Evolutionary conservation across 2,329 filamentous ascomycete species (phyloP).

Genomic region (Shiraia sp.): DNA sequence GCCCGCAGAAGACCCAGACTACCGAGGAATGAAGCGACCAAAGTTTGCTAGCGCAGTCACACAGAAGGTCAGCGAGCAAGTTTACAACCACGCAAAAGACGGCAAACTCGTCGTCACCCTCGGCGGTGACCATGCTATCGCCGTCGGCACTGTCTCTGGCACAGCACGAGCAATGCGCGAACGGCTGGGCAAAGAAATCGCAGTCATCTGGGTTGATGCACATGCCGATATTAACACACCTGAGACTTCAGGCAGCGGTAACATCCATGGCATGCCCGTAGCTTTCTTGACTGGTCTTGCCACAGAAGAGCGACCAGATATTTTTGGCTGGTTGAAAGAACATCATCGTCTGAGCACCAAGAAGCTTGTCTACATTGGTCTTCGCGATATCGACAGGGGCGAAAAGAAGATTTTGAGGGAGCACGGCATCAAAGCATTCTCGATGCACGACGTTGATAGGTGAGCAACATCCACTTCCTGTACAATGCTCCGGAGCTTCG

Average conservation of each 20-base stretch:
- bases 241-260: slow-evolving; percentile 85
- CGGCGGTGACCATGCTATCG: slow-evolving; percentile 94
- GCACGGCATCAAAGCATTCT: slow-evolving; percentile 91
- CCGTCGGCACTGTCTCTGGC: slow-evolving; percentile 89
- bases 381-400: slow-evolving; percentile 87
- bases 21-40: slow-evolving; percentile 94
- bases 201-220: slow-evolving; percentile 98
- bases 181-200: slow-evolving; percentile 78
- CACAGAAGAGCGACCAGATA: slow-evolving; percentile 71
- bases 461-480: slow-evolving; percentile 47
- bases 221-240: slow-evolving; percentile 98
- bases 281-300: slow-evolving; percentile 88
- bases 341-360: slow-evolving; percentile 71
- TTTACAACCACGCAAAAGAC: slow-evolving; percentile 81
- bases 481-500: neutral
- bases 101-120: slow-evolving; percentile 91
- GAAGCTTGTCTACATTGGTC: slow-evolving; percentile 95
- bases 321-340: slow-evolving; percentile 86
- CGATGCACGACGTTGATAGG: slow-evolving; percentile 97
- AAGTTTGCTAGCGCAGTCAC: slow-evolving; percentile 85
- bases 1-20: slow-evolving; percentile 72
- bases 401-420: slow-evolving; percentile 93
- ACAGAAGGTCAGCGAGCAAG: slow-evolving; percentile 75
- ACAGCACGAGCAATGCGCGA: slow-evolving; percentile 85
- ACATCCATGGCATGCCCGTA: slow-evolving; percentile 98